Conservation (phyloP, 192 early-diverging fungal genomes). For the Mortierella hygrophila region DNA sequence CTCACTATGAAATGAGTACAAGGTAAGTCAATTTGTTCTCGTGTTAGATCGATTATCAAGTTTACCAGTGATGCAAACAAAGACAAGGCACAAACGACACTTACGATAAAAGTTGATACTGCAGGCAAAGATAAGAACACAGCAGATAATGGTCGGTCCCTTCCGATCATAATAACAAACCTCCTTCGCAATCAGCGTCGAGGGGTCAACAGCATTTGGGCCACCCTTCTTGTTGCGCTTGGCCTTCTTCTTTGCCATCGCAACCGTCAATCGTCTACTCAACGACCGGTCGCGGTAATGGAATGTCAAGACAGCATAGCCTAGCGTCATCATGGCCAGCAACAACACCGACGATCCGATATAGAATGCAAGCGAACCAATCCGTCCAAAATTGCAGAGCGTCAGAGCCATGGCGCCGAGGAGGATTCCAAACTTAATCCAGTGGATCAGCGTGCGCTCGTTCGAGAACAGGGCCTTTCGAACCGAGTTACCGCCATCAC, state of each 20-base stretch:
- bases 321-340: constrained; percentile 55
- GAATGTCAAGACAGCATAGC: constrained; percentile 67
- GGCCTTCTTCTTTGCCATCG: constrained; percentile 76
- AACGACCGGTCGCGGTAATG: constrained; percentile 78
- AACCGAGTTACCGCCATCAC: constrained; percentile 49
- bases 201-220: background rate
- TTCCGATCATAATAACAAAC: constrained; percentile 78
- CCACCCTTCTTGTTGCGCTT: constrained; percentile 32
- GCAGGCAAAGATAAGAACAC: constrained; percentile 72
- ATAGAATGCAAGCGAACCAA: constrained; percentile 38
- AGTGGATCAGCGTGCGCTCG: constrained; percentile 87
- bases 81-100: background rate
- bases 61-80: background rate
- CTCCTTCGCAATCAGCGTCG: constrained; percentile 1
- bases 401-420: constrained; percentile 76
- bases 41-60: background rate
- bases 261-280: constrained; percentile 50
- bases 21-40: background rate
- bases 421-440: constrained; percentile 83
- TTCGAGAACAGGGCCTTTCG: constrained; percentile 94
- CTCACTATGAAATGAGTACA: background rate
- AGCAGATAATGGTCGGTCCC: constrained; percentile 78
- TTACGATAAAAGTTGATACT: constrained; percentile 74
- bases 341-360: constrained; percentile 17
- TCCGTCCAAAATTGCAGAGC: constrained; percentile 78